Conservation (phyloP, 129 eudicot species). For the Chrysanthemum makinoi region DNA sequence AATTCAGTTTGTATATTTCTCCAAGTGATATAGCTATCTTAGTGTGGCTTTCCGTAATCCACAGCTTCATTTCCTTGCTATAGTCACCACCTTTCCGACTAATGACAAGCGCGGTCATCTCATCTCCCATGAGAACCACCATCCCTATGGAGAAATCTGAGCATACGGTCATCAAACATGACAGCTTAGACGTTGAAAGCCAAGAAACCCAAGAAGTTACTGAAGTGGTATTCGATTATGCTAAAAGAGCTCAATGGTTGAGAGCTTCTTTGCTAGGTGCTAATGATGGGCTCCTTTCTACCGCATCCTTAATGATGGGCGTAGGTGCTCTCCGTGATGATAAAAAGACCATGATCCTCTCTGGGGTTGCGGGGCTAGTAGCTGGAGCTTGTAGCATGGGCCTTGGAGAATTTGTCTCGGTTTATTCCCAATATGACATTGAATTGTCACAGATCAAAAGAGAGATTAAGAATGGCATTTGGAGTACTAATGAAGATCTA, state of each 20-base stretch:
- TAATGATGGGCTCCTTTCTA: slow-evolving; percentile 69
- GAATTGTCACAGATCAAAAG: slow-evolving; percentile 63
- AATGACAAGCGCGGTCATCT: too few relatives aligned
- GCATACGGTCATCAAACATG: slow-evolving; percentile 12
- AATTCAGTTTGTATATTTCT: slow-evolving; percentile 7
- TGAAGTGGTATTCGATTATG: slow-evolving; percentile 37
- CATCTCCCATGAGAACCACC: slow-evolving; percentile 17
- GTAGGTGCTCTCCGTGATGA: slow-evolving; percentile 61
- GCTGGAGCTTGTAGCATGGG: slow-evolving; percentile 82
- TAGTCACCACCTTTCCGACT: slow-evolving; percentile 11
- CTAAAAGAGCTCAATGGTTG: slow-evolving; percentile 57
- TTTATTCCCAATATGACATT: slow-evolving; percentile 66
- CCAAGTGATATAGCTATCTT: not conserved
- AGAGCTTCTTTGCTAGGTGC: slow-evolving; percentile 67
- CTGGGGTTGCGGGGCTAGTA: slow-evolving; percentile 52
- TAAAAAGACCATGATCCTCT: slow-evolving; percentile 51
- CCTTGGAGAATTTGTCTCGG: slow-evolving; percentile 68
- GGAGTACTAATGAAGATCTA: not conserved
- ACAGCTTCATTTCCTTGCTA: slow-evolving; percentile 8
- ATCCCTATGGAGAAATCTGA: slow-evolving; percentile 9
- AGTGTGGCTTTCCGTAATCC: not conserved
- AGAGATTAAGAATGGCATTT: slow-evolving; percentile 9
- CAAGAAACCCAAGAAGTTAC: slow-evolving; percentile 15
- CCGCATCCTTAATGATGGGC: slow-evolving; percentile 63
- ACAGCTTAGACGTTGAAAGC: slow-evolving; percentile 36